A percentile compares a stretch with the other conserved stretches of the same genome.
Evolutionary conservation across 192 early-diverging fungal species (phyloP).

Genomic region (Coemansia guatemalensis): DNA sequence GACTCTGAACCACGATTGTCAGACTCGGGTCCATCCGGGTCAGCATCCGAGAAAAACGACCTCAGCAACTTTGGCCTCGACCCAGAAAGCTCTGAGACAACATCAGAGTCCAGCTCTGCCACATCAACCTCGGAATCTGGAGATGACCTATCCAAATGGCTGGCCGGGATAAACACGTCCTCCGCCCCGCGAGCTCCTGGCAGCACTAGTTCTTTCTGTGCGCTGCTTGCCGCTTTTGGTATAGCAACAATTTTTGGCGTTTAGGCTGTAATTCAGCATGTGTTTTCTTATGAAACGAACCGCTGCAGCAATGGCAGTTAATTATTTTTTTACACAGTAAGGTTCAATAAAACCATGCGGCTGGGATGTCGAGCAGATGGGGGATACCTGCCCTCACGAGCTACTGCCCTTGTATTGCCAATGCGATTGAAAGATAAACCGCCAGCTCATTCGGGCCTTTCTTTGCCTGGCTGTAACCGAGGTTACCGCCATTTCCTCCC

Average conservation of each 20-base stretch:
- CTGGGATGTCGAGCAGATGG: not conserved
- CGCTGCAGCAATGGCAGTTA: slow-evolving; percentile 5
- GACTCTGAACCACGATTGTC: too few species aligned
- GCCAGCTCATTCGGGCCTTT: not conserved
- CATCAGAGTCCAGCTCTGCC: slow-evolving; percentile 1
- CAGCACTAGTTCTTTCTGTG: not conserved
- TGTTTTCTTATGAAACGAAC: not conserved
- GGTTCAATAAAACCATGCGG: not conserved
- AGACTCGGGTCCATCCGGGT: slow-evolving; percentile 1
- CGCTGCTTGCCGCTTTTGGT: slow-evolving; percentile 8
- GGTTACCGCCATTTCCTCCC: not conserved
- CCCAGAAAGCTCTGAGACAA: not conserved
- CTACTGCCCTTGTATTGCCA: not conserved
- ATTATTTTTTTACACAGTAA: not conserved
- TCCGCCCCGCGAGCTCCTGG: slow-evolving; percentile 8
- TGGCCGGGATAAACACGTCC: slow-evolving; percentile 25
- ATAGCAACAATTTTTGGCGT: slow-evolving; percentile 8
- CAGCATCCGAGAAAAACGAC: slow-evolving; percentile 11
- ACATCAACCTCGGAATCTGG: not conserved
- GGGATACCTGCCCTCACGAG: not conserved
- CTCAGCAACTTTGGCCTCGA: slow-evolving; percentile 45
- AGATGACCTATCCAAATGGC: slow-evolving; percentile 40
- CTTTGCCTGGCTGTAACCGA: not conserved
- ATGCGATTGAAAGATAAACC: not conserved
- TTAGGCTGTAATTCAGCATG: slow-evolving; percentile 6